These are phyloP conservation scores for Sugiyamaella grinbergsii DNA, from an alignment of 1,139 yeast species.

Conservation along the genomic window DNA sequence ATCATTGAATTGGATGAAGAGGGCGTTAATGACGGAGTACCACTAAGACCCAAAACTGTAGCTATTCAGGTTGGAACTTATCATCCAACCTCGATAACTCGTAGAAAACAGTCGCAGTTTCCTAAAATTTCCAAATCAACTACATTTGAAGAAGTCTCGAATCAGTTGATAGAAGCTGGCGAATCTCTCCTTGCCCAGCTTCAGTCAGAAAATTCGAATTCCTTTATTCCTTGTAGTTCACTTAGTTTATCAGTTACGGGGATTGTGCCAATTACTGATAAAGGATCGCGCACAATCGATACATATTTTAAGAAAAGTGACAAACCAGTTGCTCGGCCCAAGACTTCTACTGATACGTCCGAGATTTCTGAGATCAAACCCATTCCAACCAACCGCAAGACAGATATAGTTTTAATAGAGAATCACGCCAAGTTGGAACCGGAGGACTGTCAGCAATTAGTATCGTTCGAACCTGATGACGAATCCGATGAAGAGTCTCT, in stretches of 20 bases:
- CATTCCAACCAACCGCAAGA: too few species aligned
- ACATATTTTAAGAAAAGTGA: slow-evolving; percentile 22
- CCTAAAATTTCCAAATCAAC: slow-evolving; percentile 22
- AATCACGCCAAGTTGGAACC: neutral
- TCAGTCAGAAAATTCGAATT: slow-evolving; percentile 26
- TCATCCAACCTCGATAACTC: slow-evolving; percentile 24
- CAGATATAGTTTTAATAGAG: too few species aligned
- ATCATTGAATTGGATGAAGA: slow-evolving; percentile 72
- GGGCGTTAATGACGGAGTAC: slow-evolving; percentile 21
- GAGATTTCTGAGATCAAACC: too few species aligned
- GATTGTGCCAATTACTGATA: slow-evolving; percentile 21
- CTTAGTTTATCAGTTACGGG: slow-evolving; percentile 28
- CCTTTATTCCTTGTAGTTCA: slow-evolving; percentile 22
- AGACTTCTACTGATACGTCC: too few species aligned
- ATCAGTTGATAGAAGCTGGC: slow-evolving; percentile 35
- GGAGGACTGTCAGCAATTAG: neutral
- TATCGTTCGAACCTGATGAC: slow-evolving; percentile 10
- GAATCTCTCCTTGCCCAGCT: slow-evolving; percentile 34
- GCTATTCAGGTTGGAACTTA: slow-evolving; percentile 34
- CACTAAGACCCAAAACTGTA: slow-evolving; percentile 44
- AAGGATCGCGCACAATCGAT: slow-evolving; percentile 23
- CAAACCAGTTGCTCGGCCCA: neutral
- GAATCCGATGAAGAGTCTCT: slow-evolving; percentile 29
- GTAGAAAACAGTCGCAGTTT: slow-evolving; percentile 32
- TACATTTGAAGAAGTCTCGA: slow-evolving; percentile 30